Conservation (phyloP, 2,329 filamentous ascomycete genomes). For the Tolypocladium guangdongense region DNA sequence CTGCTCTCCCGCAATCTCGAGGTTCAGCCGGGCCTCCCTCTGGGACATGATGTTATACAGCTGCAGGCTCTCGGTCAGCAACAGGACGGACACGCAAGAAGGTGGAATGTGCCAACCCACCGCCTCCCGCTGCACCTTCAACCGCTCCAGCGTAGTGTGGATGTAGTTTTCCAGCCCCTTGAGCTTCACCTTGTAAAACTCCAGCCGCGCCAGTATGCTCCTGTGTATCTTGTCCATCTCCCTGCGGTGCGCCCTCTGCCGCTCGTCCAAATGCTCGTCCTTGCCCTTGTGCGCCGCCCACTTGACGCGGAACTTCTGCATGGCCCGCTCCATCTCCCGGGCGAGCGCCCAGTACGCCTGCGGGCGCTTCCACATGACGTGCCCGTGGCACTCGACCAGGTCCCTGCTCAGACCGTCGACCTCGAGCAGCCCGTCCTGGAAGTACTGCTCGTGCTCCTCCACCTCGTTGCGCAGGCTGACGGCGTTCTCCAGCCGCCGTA, state of each 20-base stretch:
- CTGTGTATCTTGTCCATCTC: constrained; percentile 35
- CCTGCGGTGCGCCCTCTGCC: constrained; percentile 16
- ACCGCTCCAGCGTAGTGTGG: constrained; percentile 47
- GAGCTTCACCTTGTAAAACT: constrained; percentile 51
- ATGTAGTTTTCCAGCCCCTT: constrained; percentile 53
- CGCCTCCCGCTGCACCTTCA: constrained; percentile 51
- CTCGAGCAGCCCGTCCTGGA: constrained; percentile 41
- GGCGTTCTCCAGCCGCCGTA: constrained; percentile 49
- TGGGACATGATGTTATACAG: constrained; percentile 57
- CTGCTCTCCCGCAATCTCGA: constrained; percentile 51
- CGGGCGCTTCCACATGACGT: constrained; percentile 52
- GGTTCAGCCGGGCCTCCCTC: constrained; percentile 52
- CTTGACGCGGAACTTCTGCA: constrained; percentile 30
- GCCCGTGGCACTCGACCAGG: constrained; percentile 51
- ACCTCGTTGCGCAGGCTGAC: constrained; percentile 51
- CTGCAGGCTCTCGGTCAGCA: constrained; percentile 20
- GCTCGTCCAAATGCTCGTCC: constrained; percentile 9
- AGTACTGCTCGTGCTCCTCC: constrained; percentile 42
- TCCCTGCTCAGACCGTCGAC: constrained; percentile 50
- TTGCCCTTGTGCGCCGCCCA: constrained; percentile 8
- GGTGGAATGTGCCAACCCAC: constrained; percentile 25
- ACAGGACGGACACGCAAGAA: neutral
- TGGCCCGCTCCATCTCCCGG: constrained; percentile 34
- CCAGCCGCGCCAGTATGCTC: constrained; percentile 41
- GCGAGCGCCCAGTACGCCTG: constrained; percentile 48